phyloP scores from a whole-genome alignment of 2,329 filamentous ascomycete genomes.

The Fusarium pilosicola region DNA sequence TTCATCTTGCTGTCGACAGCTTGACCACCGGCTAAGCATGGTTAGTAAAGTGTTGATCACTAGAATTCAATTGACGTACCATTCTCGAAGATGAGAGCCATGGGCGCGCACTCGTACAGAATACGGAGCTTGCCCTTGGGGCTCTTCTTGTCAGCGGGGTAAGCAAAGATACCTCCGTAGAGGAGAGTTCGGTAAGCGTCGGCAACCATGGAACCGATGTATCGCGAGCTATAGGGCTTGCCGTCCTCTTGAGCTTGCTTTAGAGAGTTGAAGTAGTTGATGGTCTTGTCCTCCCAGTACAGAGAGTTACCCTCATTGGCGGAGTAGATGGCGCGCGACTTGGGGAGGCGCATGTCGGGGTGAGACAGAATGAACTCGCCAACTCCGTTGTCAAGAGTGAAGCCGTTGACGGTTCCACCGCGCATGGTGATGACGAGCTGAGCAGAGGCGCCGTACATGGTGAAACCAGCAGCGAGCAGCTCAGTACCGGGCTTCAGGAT shows the following conservation, averaged over 20 bases:
- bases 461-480: slow-evolving; percentile 95
- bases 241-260: slow-evolving; percentile 79
- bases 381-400: slow-evolving; percentile 95
- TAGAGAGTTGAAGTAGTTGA: slow-evolving; percentile 87
- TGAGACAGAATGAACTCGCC: slow-evolving; percentile 99
- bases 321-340: slow-evolving; percentile 87
- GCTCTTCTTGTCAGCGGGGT: slow-evolving; percentile 97
- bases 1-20: slow-evolving; percentile 92
- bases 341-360: slow-evolving; percentile 90
- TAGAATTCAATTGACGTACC: slow-evolving; percentile 64
- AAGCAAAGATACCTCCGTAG: slow-evolving; percentile 97
- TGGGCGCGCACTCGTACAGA: slow-evolving; percentile 97
- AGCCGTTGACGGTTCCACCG: slow-evolving; percentile 91
- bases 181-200: slow-evolving; percentile 95
- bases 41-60: slow-evolving; percentile 42
- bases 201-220: slow-evolving; percentile 98
- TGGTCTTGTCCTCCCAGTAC: slow-evolving; percentile 92
- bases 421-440: slow-evolving; percentile 98
- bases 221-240: slow-evolving; percentile 94
- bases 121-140: slow-evolving; percentile 98
- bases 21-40: slow-evolving; percentile 80
- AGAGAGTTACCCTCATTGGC: slow-evolving; percentile 98
- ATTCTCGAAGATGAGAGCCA: slow-evolving; percentile 99
- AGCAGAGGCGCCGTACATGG: slow-evolving; percentile 98
- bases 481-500: slow-evolving; percentile 90